Conservation (phyloP, 2,329 filamentous ascomycete species). For the Monosporascus sp. region DNA sequence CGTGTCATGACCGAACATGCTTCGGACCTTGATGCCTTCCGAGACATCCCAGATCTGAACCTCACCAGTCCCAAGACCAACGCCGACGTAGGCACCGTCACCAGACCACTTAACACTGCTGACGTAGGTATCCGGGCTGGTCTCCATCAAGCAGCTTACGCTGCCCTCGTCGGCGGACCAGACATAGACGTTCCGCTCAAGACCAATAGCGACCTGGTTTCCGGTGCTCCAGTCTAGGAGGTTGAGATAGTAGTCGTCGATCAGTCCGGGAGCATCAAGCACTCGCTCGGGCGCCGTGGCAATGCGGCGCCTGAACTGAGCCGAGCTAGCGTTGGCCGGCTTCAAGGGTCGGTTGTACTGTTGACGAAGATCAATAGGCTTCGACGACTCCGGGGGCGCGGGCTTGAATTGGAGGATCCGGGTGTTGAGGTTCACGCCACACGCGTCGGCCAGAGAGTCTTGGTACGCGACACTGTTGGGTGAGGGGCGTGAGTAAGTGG, state of each 20-base stretch:
- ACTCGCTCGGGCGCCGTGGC: slow-evolving; percentile 94
- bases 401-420: slow-evolving; percentile 98
- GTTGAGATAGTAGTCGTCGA: slow-evolving; percentile 99
- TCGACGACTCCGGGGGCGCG: slow-evolving; percentile 93
- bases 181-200: slow-evolving; percentile 95
- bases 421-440: slow-evolving; percentile 87
- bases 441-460: slow-evolving; percentile 83
- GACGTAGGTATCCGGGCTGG: slow-evolving; percentile 84
- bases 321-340: slow-evolving; percentile 64
- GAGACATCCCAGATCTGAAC: slow-evolving; percentile 99
- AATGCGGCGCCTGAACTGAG: slow-evolving; percentile 86
- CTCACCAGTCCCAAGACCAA: slow-evolving; percentile 90
- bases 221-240: slow-evolving; percentile 95
- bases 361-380: slow-evolving; percentile 93
- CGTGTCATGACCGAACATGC: slow-evolving; percentile 96
- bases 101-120: slow-evolving; percentile 99
- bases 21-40: slow-evolving; percentile 90
- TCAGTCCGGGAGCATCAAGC: slow-evolving; percentile 88
- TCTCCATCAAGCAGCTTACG: slow-evolving; percentile 85
- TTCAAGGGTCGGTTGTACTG: slow-evolving; percentile 98
- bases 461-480: slow-evolving; percentile 89
- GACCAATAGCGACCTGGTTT: slow-evolving; percentile 96
- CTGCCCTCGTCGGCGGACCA: slow-evolving; percentile 95
- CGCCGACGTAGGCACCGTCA: slow-evolving; percentile 92
- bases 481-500: slow-evolving; percentile 69